Base-by-base conservation (phyloP, 352 stramenopile species). In the Pythium vanterpoolii region DNA sequence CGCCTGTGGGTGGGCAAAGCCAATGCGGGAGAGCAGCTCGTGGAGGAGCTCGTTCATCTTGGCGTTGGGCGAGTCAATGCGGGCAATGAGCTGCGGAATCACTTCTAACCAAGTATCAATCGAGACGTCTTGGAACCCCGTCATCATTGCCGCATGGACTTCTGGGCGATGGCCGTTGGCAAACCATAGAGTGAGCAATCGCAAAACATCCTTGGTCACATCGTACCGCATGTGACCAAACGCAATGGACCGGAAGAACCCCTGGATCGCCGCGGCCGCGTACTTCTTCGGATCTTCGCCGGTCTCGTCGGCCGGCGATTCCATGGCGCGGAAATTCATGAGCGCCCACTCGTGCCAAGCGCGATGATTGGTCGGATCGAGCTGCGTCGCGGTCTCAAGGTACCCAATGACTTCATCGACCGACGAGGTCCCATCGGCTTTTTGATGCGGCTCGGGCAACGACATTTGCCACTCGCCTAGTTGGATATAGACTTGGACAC, bases 51-150 rank as follows among this genome's bases (percentile, higher is more conserved):
- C 76, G 57, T 89, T 90, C 58, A 89, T 95, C 55, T 85, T 86
- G 7, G 73, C 63, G 31, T 90, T 86, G 5, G 85, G 83, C 21
- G 86, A 90, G 57, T 95, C 78, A 46, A 95, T 90, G 50, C 96
- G 89, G 2, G 95, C 96, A 63, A 98, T 99, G 44, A 98, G 83
- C 76, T 98, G 94, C 23, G 98, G 98, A 30, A 99, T 95, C 7
- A 99, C 98, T 45, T 97, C 91, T 3, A 99, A 78, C 98, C 98
- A 99, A 19, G 96, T 98, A 62, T 99, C 97, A 30, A 99, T 83
- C 30, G 89, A 94, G 10, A 99, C 96, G 2, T 93, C 91, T 53
- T 93, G 80, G 56, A 99, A 95, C 10, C 96, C 92, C 24, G 72
- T 66, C 19, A 66, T 80, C 82, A 95, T 92, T 0, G 83, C 83